Conservation (phyloP, 2,329 filamentous ascomycete genomes). For the Aspergillus tubingensis region DNA sequence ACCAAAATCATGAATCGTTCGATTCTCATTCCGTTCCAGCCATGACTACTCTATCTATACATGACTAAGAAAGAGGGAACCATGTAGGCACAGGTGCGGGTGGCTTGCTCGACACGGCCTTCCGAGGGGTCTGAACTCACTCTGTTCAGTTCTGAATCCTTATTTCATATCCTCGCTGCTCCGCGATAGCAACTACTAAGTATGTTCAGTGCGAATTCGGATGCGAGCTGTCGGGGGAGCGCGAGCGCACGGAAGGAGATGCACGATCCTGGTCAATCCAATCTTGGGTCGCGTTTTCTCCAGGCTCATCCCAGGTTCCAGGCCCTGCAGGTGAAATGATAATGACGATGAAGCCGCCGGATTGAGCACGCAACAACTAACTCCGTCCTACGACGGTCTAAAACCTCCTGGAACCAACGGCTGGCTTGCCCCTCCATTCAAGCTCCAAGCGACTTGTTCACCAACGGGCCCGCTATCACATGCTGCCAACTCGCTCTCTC, state of each 20-base stretch:
- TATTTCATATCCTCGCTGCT: not conserved
- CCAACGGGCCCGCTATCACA: constrained; percentile 25
- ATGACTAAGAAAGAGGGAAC: not conserved
- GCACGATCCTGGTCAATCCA: constrained; percentile 4
- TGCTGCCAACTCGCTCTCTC: constrained; percentile 15
- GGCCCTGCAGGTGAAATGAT: constrained; percentile 3
- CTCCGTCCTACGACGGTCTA: constrained; percentile 8
- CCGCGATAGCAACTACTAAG: not conserved
- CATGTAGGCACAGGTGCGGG: not conserved
- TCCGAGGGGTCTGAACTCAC: constrained; percentile 15
- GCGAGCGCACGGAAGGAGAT: constrained; percentile 10
- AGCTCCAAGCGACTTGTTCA: not conserved
- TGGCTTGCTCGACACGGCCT: constrained; percentile 2
- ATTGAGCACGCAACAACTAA: not conserved
- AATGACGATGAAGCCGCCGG: constrained; percentile 3
- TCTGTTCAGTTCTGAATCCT: constrained; percentile 1
- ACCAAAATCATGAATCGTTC: constrained; percentile 5
- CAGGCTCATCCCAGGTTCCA: constrained; percentile 1
- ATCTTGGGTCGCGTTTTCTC: constrained; percentile 5
- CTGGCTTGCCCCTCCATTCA: constrained; percentile 6
- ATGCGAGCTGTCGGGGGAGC: constrained; percentile 13
- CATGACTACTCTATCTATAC: not conserved
- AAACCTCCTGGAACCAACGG: constrained; percentile 8
- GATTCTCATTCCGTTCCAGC: not conserved
- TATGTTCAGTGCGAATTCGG: constrained; percentile 16